Evolutionary conservation across 352 stramenopile species (phyloP).

Genomic region (Blastocystis sp.): DNA sequence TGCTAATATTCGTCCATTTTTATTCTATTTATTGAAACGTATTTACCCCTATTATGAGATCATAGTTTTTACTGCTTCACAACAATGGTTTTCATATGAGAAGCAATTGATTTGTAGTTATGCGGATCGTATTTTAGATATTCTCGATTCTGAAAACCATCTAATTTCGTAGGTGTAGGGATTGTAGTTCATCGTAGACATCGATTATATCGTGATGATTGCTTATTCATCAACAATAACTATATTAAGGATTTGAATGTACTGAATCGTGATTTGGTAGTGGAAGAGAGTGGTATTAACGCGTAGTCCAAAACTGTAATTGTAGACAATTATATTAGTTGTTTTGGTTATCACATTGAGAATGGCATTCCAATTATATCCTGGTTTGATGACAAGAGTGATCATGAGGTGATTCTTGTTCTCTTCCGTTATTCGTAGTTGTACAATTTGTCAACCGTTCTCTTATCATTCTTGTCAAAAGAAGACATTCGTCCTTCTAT

Average conservation of each 20-base stretch:
- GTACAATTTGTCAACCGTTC: conserved; percentile 54
- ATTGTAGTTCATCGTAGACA: neutral
- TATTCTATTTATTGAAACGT: conserved; percentile 50
- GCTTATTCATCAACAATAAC: conserved; percentile 35
- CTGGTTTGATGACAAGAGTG: conserved; percentile 62
- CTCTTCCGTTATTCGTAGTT: neutral
- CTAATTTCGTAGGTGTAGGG: neutral
- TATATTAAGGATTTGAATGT: conserved; percentile 64
- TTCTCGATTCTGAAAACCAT: conserved; percentile 39
- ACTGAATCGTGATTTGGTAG: conserved; percentile 57
- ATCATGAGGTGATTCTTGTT: conserved; percentile 26
- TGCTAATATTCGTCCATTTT: conserved; percentile 38
- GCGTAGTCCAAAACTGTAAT: conserved; percentile 65
- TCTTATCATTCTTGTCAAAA: conserved; percentile 7
- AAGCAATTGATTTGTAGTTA: neutral
- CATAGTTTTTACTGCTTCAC: conserved; percentile 56
- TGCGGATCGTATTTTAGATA: conserved; percentile 48
- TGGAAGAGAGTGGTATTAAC: neutral
- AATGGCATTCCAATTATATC: conserved; percentile 67
- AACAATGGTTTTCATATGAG: neutral
- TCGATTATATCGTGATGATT: conserved; percentile 48
- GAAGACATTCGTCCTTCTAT: conserved; percentile 45
- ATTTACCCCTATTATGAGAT: conserved; percentile 47
- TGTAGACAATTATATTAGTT: conserved; percentile 57
- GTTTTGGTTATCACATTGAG: conserved; percentile 65